phyloP scores from a whole-genome alignment of 1,284 basidiomycete genomes.

The Naganishia sp. region DNA sequence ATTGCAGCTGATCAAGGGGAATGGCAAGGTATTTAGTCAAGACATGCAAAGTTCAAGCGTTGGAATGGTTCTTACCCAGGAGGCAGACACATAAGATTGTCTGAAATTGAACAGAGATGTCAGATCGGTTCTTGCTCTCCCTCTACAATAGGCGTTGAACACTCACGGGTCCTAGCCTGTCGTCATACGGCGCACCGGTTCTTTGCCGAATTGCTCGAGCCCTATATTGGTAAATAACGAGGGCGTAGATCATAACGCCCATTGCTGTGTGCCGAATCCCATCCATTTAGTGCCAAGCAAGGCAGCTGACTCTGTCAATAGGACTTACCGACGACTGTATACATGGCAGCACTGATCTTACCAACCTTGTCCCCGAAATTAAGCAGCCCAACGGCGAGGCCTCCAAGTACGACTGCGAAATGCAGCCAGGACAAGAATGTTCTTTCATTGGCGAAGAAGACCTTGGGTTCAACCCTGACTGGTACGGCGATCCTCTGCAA shows the following conservation, averaged over 20 bases:
- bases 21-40: neutral
- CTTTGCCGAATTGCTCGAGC: constrained; percentile 88
- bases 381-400: constrained; percentile 87
- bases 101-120: constrained; percentile 53
- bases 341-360: constrained; percentile 56
- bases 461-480: constrained; percentile 89
- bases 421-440: constrained; percentile 96
- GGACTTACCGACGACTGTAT: constrained; percentile 48
- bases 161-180: constrained; percentile 80
- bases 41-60: too few species aligned
- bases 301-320: too few species aligned
- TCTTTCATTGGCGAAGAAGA: constrained; percentile 79
- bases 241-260: constrained; percentile 93
- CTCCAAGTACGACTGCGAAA: constrained; percentile 89
- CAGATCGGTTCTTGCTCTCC: neutral
- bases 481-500: constrained; percentile 85
- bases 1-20: constrained; percentile 64
- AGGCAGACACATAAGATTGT: constrained; percentile 83
- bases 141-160: neutral
- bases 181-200: constrained; percentile 93
- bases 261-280: constrained; percentile 60
- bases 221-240: constrained; percentile 95
- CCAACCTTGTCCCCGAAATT: constrained; percentile 87
- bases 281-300: neutral
- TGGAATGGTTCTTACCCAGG: constrained; percentile 51